Conservation (phyloP, 768 basidiomycete species). For the Suillus occidentalis region DNA sequence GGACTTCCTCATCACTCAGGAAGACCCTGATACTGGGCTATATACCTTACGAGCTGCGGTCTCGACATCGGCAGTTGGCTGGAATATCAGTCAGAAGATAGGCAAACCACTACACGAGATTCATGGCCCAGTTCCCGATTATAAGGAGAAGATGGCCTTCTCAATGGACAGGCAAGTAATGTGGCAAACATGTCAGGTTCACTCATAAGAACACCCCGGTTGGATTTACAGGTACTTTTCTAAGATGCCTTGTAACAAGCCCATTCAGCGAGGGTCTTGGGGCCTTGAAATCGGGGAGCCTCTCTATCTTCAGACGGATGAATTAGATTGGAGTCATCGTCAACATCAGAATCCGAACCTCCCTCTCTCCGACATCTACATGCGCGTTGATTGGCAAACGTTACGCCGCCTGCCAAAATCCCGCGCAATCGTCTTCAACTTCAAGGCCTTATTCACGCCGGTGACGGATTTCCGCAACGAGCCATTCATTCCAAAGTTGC, state of each 20-base stretch:
- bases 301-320: conserved; percentile 42
- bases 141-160: conserved; percentile 46
- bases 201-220: background rate
- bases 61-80: conserved; percentile 48
- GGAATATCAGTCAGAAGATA: conserved; percentile 48
- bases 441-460: conserved; percentile 54
- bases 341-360: conserved; percentile 37
- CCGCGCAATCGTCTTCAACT: conserved; percentile 51
- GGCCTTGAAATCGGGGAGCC: conserved; percentile 50
- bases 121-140: conserved; percentile 49
- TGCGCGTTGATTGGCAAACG: conserved; percentile 59
- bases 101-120: conserved; percentile 47
- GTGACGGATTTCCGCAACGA: conserved; percentile 43
- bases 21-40: conserved; percentile 42
- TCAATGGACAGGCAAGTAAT: conserved; percentile 48
- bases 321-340: conserved; percentile 37
- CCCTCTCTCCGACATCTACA: conserved; percentile 38
- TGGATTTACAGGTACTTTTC: conserved; percentile 41
- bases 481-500: conserved; percentile 46
- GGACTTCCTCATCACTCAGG: conserved; percentile 46
- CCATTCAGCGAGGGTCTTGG: conserved; percentile 57
- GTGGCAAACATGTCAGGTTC: background rate
- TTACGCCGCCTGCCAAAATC: conserved; percentile 49
- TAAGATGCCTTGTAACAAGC: conserved; percentile 45
- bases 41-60: conserved; percentile 48